Evolutionary conservation across 345 rosid species (phyloP), one percentile per base, ranked within the genome.

Genomic region (Linum trigynum): DNA sequence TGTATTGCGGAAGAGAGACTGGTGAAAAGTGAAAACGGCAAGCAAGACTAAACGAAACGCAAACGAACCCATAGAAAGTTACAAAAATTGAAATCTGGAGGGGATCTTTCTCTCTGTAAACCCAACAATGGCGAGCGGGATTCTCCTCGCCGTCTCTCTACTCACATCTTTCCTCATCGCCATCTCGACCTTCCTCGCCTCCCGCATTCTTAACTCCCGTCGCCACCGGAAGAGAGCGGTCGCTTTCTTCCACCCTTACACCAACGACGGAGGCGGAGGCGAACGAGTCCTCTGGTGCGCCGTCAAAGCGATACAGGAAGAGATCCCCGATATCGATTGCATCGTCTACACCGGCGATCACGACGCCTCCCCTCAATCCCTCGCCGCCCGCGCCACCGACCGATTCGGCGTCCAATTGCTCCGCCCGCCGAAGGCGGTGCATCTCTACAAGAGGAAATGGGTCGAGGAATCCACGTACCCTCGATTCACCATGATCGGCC

Each of bases 271-370:
- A 15, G 98, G 98, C 39, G 97, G 98, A 62, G 96, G 98, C 7
- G 98, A 92, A 77, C 76, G 98, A 70, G 98, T 90, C 40, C 86
- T 92, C 43, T 92, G 98, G 98, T 92, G 96, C 72, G 87, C 98
- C 16, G 92, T 90, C 59, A 90, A 80, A 83, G 95, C 96, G 14
- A 81, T 92, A 67, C 96, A 92, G 68, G 96, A 92, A 56, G 90
- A 85, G 62, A 65, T 15, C 41, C 85, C 92, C 4, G 81, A 85
- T 75, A 85, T 92, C 38, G 80, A 81, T 63, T 85, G 91, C 65
- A 65, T 83, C 48, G 67, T 92, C 79, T 90, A 79, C 75, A 85
- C 96, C 15, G 96, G 96, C 56, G 97, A 90, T 69, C 81, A 77
- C 42, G 96, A 85, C 32, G 84, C 97, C 43, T 76, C 92, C 40